phyloP scores from a whole-genome alignment of 345 rosid genomes.

The Camelina neglecta region DNA sequence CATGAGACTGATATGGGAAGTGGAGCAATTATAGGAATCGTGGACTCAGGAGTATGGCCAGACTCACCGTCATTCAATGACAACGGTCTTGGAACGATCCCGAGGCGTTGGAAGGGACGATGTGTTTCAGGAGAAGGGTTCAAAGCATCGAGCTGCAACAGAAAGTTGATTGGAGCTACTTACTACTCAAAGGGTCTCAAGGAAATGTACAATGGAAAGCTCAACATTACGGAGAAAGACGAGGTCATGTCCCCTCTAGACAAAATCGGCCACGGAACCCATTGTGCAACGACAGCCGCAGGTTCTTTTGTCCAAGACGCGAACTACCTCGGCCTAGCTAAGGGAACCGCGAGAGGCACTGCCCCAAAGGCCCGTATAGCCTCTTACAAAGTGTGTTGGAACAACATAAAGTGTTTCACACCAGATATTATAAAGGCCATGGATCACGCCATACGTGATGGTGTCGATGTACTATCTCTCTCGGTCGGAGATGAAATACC shows the following conservation, averaged over 20 bases:
- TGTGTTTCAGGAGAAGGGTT: constrained; percentile 53
- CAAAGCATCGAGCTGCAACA: constrained; percentile 50
- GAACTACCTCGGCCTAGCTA: constrained; percentile 47
- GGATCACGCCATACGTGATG: constrained; percentile 67
- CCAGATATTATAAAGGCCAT: constrained; percentile 65
- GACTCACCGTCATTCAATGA: constrained; percentile 52
- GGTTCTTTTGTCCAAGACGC: constrained; percentile 57
- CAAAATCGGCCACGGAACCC: constrained; percentile 65
- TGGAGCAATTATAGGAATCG: constrained; percentile 63
- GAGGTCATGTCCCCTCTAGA: constrained; percentile 58
- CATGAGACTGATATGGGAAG: constrained; percentile 66
- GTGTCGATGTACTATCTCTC: constrained; percentile 64
- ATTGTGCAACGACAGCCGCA: constrained; percentile 67
- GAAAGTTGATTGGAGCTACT: constrained; percentile 55
- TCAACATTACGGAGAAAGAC: not conserved
- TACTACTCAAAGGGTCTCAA: constrained; percentile 50
- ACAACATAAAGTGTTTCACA: constrained; percentile 48
- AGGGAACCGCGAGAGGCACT: constrained; percentile 65
- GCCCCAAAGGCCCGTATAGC: constrained; percentile 69
- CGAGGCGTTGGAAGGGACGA: constrained; percentile 57
- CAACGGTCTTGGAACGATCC: constrained; percentile 53
- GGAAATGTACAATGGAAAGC: constrained; percentile 8
- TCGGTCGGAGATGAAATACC: constrained; percentile 52
- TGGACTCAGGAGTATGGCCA: constrained; percentile 67
- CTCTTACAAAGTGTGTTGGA: constrained; percentile 67